Conservation (phyloP, 2,329 filamentous ascomycete genomes). For the Cladophialophora yegresii region DNA sequence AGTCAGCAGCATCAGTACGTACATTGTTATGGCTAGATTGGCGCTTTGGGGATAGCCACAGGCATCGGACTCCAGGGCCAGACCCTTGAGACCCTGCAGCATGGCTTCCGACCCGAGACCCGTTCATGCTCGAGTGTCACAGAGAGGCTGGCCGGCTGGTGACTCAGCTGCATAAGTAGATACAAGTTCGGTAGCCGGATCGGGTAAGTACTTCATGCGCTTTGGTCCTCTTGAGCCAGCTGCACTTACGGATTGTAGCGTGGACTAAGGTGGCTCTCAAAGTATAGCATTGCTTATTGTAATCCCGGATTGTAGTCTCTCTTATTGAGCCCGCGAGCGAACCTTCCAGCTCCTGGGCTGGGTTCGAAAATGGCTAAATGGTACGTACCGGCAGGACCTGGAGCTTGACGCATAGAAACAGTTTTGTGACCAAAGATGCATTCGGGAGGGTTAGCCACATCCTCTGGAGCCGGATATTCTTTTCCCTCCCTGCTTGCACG, state of each 20-base stretch:
- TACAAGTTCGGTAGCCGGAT: background rate
- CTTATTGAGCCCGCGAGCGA: background rate
- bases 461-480: background rate
- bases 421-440: background rate
- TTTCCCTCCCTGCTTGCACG: background rate
- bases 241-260: too few relatives aligned
- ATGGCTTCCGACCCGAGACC: background rate
- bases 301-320: too few relatives aligned
- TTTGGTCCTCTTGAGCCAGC: background rate
- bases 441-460: background rate
- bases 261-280: too few relatives aligned
- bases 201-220: background rate
- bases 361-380: background rate
- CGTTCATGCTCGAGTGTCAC: background rate
- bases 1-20: too few relatives aligned
- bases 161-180: conserved; percentile 5
- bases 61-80: too few relatives aligned
- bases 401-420: background rate
- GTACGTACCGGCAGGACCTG: background rate
- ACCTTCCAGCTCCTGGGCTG: background rate
- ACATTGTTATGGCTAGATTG: background rate
- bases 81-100: too few relatives aligned
- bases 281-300: too few relatives aligned
- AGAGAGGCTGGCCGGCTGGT: background rate
- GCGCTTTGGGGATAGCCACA: background rate